These are phyloP conservation scores for Talaromyces liani DNA, from an alignment of 495 filamentous ascomycete genomes.

Conservation along the genomic window DNA sequence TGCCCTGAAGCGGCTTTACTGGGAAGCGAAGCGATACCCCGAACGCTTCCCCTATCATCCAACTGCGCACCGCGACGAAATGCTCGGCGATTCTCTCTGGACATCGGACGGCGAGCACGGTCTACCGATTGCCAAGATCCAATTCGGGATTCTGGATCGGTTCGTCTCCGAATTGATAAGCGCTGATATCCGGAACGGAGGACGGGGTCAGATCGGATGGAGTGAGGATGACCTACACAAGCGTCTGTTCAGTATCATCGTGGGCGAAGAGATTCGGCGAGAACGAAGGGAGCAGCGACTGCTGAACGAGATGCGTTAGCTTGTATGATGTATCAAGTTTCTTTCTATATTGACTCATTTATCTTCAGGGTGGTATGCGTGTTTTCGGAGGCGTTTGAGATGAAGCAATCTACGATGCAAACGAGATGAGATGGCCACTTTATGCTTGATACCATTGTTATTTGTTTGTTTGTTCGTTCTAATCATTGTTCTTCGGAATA, in stretches of 20 bases:
- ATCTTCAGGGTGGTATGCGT: neutral
- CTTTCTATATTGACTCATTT: neutral
- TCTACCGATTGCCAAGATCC: conserved; percentile 36
- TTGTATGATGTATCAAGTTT: neutral
- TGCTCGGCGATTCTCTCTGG: conserved; percentile 42
- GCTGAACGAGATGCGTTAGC: neutral
- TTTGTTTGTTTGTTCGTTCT: neutral
- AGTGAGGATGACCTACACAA: conserved; percentile 39
- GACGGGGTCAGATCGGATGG: conserved; percentile 36
- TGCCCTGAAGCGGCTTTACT: conserved; percentile 33
- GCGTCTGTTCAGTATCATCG: conserved; percentile 40
- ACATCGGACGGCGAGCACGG: conserved; percentile 36
- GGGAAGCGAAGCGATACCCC: conserved; percentile 30
- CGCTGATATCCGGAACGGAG: conserved; percentile 31
- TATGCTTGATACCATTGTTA: neutral
- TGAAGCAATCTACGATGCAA: neutral
- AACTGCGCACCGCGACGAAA: conserved; percentile 27
- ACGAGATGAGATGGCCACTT: neutral
- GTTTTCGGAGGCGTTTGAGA: neutral
- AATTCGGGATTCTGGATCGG: conserved; percentile 39
- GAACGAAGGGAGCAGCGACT: conserved; percentile 19
- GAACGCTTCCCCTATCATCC: conserved; percentile 33
- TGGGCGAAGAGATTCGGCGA: conserved; percentile 39
- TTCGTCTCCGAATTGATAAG: conserved; percentile 35
- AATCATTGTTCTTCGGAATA: neutral